Conservation (phyloP, 2,329 filamentous ascomycete genomes). For the Sclerotinia nivalis region DNA sequence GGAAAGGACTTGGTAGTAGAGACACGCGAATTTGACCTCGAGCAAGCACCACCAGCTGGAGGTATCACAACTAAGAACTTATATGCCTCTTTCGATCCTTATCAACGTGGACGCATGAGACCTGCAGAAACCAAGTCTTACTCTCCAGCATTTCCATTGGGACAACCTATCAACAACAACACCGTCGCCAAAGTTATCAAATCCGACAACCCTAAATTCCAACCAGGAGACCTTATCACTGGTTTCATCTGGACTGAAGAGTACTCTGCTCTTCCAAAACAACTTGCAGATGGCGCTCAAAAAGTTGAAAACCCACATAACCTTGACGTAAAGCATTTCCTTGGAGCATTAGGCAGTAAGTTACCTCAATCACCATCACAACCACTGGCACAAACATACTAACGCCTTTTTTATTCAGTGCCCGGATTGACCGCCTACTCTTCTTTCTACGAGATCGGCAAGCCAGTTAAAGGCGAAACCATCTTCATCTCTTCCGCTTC, state of each 20-base stretch:
- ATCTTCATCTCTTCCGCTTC: conserved; percentile 76
- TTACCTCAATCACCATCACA: neutral
- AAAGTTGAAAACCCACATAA: conserved; percentile 70
- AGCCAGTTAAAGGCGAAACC: conserved; percentile 74
- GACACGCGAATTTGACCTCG: conserved; percentile 64
- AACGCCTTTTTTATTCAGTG: conserved; percentile 44
- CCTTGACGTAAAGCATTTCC: conserved; percentile 65
- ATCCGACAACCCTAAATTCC: conserved; percentile 63
- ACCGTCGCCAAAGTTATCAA: conserved; percentile 70
- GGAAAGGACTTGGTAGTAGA: conserved; percentile 72
- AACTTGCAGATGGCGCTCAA: conserved; percentile 44
- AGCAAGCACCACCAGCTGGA: conserved; percentile 59
- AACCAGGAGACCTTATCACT: conserved; percentile 66
- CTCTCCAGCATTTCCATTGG: conserved; percentile 59
- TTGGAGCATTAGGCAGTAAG: conserved; percentile 68
- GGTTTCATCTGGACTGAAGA: conserved; percentile 63
- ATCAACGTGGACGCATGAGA: conserved; percentile 80
- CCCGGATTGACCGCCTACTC: conserved; percentile 75
- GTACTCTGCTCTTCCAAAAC: conserved; percentile 58
- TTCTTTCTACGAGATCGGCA: conserved; percentile 72
- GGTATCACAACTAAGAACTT: conserved; percentile 70
- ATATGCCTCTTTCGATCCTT: conserved; percentile 74
- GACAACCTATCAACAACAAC: conserved; percentile 63
- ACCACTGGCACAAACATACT: neutral
- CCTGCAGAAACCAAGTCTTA: conserved; percentile 65